Conservation (phyloP, 305 asterid species). For the Petunia hybrid region DNA sequence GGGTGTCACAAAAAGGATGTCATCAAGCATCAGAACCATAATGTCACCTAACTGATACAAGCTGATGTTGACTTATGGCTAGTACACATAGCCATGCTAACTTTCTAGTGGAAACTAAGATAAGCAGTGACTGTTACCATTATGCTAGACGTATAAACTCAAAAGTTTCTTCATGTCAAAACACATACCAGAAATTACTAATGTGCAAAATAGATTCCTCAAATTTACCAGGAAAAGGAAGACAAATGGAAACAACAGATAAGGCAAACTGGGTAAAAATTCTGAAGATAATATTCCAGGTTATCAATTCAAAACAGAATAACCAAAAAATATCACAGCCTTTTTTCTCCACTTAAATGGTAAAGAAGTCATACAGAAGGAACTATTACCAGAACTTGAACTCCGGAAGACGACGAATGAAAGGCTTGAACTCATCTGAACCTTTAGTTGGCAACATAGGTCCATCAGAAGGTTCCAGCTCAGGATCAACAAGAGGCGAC, state of each 20-base stretch:
- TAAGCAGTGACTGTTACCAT: background rate
- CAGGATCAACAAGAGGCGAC: slow-evolving; percentile 91
- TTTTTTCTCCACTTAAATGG: background rate
- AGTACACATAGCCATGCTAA: background rate
- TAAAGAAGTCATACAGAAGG: no score
- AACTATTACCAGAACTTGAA: slow-evolving; percentile 34
- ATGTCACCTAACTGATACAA: background rate
- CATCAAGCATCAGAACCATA: background rate
- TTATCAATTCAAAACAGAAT: background rate
- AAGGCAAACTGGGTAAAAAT: background rate
- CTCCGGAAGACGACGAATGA: slow-evolving; percentile 37
- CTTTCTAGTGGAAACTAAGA: background rate
- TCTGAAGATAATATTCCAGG: background rate
- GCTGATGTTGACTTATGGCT: no score
- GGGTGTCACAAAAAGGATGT: background rate
- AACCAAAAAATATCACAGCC: background rate
- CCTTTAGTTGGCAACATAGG: slow-evolving; percentile 37
- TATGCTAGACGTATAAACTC: background rate
- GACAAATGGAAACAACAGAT: background rate
- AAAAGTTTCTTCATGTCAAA: background rate
- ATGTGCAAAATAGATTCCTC: background rate
- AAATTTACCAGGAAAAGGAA: background rate
- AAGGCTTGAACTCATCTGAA: slow-evolving; percentile 38
- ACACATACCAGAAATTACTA: background rate
- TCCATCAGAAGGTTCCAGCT: slow-evolving; percentile 56